phyloP scores from a whole-genome alignment of 2,329 filamentous ascomycete genomes.

The Colletotrichum melonis region DNA sequence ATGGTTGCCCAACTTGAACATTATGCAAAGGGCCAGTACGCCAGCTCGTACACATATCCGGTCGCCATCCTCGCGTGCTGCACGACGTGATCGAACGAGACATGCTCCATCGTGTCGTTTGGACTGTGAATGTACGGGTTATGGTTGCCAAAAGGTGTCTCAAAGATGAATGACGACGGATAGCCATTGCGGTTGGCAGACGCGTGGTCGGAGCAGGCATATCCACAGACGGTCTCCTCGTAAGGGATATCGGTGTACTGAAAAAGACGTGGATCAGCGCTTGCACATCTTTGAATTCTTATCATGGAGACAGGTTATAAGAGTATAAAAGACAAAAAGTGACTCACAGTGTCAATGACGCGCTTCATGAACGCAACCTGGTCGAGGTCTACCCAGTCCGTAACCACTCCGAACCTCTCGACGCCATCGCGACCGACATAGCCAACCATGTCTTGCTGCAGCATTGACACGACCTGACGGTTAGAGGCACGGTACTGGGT shows the following conservation, averaged over 20 bases:
- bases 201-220: slow-evolving; percentile 75
- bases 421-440: slow-evolving; percentile 46
- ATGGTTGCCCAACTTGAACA: background rate
- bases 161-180: slow-evolving; percentile 73
- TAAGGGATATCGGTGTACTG: slow-evolving; percentile 52
- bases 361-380: slow-evolving; percentile 52
- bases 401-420: slow-evolving; percentile 51
- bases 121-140: slow-evolving; percentile 81
- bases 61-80: slow-evolving; percentile 68
- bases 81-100: slow-evolving; percentile 75
- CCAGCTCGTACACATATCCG: slow-evolving; percentile 60
- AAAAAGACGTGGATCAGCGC: background rate
- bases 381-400: slow-evolving; percentile 50
- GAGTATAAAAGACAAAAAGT: background rate
- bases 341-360: slow-evolving; percentile 42
- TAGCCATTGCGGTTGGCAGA: slow-evolving; percentile 75
- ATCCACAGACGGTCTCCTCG: slow-evolving; percentile 63
- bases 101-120: slow-evolving; percentile 76
- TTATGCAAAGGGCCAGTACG: slow-evolving; percentile 27
- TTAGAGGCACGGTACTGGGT: slow-evolving; percentile 47
- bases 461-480: slow-evolving; percentile 52
- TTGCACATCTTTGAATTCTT: too few species aligned
- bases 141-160: slow-evolving; percentile 67
- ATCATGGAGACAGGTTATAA: background rate
- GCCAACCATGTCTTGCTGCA: slow-evolving; percentile 59